Evolutionary conservation across 164 flowering plant genomes (phyloP).

Genomic region (Platanus orientalis): DNA sequence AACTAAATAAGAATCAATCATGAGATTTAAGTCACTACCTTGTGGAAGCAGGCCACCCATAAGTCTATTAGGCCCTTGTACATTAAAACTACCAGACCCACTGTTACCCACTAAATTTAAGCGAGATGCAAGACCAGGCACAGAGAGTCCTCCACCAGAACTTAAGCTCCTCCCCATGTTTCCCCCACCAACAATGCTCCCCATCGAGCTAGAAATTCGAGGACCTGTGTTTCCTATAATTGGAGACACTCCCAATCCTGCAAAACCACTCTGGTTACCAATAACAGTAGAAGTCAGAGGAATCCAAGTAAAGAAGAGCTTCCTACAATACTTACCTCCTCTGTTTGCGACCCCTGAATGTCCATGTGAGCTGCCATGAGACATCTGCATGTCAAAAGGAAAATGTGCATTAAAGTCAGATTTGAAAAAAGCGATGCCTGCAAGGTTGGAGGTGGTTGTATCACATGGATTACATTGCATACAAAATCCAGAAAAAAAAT

Average conservation of each 20-base stretch:
- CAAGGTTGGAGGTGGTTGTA: too few relatives aligned
- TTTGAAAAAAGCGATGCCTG: neutral
- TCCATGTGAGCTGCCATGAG: slow-evolving; percentile 32
- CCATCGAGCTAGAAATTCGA: slow-evolving; percentile 25
- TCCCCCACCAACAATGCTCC: slow-evolving; percentile 31
- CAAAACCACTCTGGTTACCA: slow-evolving; percentile 17
- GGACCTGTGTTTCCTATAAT: slow-evolving; percentile 35
- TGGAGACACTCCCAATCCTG: slow-evolving; percentile 31
- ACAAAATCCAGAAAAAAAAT: neutral
- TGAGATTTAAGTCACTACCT: slow-evolving; percentile 22
- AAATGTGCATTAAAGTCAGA: neutral
- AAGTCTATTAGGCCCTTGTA: slow-evolving; percentile 35
- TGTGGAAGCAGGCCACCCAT: slow-evolving; percentile 36
- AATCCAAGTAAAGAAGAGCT: slow-evolving; percentile 25
- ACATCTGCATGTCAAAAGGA: slow-evolving; percentile 24
- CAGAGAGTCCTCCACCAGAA: slow-evolving; percentile 35
- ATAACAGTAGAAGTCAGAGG: slow-evolving; percentile 13
- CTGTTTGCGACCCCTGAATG: slow-evolving; percentile 33
- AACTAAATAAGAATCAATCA: neutral
- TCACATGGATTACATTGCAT: neutral
- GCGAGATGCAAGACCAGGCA: slow-evolving; percentile 37
- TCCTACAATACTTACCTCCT: slow-evolving; percentile 33
- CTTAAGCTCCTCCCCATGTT: slow-evolving; percentile 24
- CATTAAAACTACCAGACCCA: slow-evolving; percentile 25
- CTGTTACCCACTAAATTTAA: slow-evolving; percentile 26